Percentiles rank a stretch among this genome's conserved stretches.
These are phyloP conservation scores for Carallia pectinifolia DNA, from an alignment of 345 rosid genomes.

Conservation along the genomic window DNA sequence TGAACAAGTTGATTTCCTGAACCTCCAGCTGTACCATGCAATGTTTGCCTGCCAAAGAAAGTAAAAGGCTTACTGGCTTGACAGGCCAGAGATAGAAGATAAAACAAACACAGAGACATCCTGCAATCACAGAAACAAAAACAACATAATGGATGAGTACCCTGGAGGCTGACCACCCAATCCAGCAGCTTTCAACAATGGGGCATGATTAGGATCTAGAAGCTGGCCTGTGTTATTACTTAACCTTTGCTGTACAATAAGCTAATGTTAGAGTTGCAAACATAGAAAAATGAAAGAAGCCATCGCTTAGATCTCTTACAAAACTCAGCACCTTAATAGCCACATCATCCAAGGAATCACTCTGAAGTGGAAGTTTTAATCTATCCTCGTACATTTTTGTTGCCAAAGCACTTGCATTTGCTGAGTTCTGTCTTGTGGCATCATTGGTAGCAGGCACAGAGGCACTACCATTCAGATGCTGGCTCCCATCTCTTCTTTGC, in stretches of 20 bases:
- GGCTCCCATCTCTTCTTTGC: slow-evolving; percentile 41
- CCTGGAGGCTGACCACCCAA: slow-evolving; percentile 45
- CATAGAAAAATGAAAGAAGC: not conserved
- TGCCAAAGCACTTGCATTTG: slow-evolving; percentile 39
- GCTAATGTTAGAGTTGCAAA: slow-evolving; percentile 17
- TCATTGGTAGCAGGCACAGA: slow-evolving; percentile 32
- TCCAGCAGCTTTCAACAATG: slow-evolving; percentile 44
- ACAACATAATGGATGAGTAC: slow-evolving; percentile 26
- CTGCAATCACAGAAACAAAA: slow-evolving; percentile 1
- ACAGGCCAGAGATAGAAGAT: slow-evolving; percentile 5
- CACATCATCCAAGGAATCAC: slow-evolving; percentile 46
- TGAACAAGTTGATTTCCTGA: slow-evolving; percentile 42
- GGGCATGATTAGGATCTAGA: slow-evolving; percentile 44
- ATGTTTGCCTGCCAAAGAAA: slow-evolving; percentile 35
- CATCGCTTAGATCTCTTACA: not conserved
- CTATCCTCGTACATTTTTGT: slow-evolving; percentile 50
- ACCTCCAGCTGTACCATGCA: slow-evolving; percentile 40
- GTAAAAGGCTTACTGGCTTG: not conserved
- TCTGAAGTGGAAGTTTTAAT: slow-evolving; percentile 51
- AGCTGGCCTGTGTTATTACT: slow-evolving; percentile 46
- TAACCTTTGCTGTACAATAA: slow-evolving; percentile 39
- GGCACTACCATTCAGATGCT: slow-evolving; percentile 27
- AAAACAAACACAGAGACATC: not conserved
- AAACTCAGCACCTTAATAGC: slow-evolving; percentile 41
- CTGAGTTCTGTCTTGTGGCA: slow-evolving; percentile 39